Evolutionary conservation across 768 basidiomycete genomes (phyloP).

Genomic region (Macrolepiota albuminosa): DNA sequence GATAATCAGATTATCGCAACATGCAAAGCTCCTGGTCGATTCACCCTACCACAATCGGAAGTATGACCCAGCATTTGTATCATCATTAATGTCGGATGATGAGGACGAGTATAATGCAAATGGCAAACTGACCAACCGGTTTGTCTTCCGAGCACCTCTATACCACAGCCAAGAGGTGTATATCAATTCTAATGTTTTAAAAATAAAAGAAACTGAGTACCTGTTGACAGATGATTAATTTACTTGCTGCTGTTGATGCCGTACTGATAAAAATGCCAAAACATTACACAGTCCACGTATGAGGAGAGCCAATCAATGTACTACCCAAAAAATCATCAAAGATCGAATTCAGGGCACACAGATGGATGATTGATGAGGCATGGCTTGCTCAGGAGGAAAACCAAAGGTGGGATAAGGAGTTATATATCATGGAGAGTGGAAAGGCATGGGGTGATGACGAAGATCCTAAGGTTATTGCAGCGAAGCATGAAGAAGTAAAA

Average conservation of each 20-base stretch:
- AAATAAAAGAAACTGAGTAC: no score
- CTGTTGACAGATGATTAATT: neutral
- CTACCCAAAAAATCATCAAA: slow-evolving; percentile 11
- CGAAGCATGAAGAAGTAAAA: no score
- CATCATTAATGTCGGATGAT: slow-evolving; percentile 15
- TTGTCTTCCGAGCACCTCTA: neutral
- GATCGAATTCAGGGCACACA: neutral
- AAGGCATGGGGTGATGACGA: no score
- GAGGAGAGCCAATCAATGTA: neutral
- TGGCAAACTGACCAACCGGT: neutral
- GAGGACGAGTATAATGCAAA: slow-evolving; percentile 10
- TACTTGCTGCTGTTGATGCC: slow-evolving; percentile 11
- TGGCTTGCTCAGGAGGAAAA: no score
- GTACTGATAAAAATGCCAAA: neutral
- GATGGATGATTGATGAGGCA: no score
- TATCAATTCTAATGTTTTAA: no score
- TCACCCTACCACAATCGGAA: neutral
- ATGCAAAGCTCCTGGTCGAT: neutral
- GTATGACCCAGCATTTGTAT: slow-evolving; percentile 3
- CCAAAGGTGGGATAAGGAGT: no score
- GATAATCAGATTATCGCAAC: slow-evolving; percentile 4
- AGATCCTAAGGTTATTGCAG: no score
- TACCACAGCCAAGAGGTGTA: neutral
- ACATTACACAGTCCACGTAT: neutral
- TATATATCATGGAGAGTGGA: no score